Percentiles rank a stretch among this genome's conserved stretches.
Conservation (phyloP, 345 rosid genomes). For the Bretschneidera sinensis region DNA sequence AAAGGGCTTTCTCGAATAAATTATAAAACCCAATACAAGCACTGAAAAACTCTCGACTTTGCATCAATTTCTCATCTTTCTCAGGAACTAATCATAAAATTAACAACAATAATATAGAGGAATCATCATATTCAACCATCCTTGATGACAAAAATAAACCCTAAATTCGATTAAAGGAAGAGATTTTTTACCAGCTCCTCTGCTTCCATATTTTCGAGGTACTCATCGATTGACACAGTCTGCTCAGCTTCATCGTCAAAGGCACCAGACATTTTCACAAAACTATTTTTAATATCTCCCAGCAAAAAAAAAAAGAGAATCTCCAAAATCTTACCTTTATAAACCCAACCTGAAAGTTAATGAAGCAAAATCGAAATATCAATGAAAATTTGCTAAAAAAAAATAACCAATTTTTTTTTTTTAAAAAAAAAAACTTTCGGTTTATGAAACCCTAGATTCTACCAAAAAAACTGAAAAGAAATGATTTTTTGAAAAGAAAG, state of each 20-base stretch:
- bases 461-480: neutral
- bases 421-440: neutral
- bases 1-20: neutral
- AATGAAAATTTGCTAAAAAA: neutral
- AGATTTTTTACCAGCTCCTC: conserved; percentile 69
- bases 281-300: neutral
- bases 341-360: neutral
- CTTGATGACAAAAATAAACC: conserved; percentile 3
- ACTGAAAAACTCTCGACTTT: neutral
- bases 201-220: conserved; percentile 70
- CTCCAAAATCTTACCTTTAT: neutral
- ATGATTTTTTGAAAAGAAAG: neutral
- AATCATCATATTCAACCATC: neutral
- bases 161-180: neutral
- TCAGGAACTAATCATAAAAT: neutral
- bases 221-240: conserved; percentile 72
- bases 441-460: too few relatives aligned
- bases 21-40: too few relatives aligned
- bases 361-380: neutral
- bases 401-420: neutral
- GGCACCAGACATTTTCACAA: conserved; percentile 37
- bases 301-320: neutral
- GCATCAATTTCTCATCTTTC: neutral
- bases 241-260: conserved; percentile 69
- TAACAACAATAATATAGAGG: neutral